Base-by-base conservation (phyloP, 352 stramenopile genomes). In the Phytopythium aichiense region DNA sequence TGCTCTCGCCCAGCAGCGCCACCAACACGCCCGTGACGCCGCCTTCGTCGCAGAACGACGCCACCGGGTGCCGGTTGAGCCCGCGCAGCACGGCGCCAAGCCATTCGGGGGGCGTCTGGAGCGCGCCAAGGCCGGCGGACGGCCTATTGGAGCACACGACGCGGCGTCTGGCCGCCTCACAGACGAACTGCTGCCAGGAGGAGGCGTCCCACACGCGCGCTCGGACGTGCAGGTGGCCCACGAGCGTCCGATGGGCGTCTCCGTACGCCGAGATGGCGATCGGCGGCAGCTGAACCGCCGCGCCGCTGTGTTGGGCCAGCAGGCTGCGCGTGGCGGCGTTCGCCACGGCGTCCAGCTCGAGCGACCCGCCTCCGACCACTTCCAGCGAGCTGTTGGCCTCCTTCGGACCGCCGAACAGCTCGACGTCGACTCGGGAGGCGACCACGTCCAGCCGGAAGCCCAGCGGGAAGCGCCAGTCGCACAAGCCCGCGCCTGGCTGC, bases 1-100 rank as follows among this genome's bases (percentile, higher is more conserved):
- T 66, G 30, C n/a, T 31, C 20, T 37, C 54, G 51, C 49, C 51
- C 16, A 84, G 55, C 33, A 88, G 63, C 11, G 57, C 51, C 5
- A 69, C 79, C 13, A 94, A 53, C 5, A 91, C 58, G 46, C 73
- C 67, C 20, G 72, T 84, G 23, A 94, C 70, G 5, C 85, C 85
- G 40, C 79, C 83, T 53, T 81, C 77, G 67, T 94, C 85, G 51
- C 76, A 91, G 30, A 94, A 80, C 0, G 77, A 89, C 22, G 85
- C 81, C 20, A 94, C 72, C 6, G 82, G 85, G 52, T 91, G 76
- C 9, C 85, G 81, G 30, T 89, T 90, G 16, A 94, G 68, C 6
- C 85, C 85, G 13, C 85, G 81, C 52, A 77, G 71, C 23, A 94
- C 48, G 7, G 85, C 81, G 6, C 79, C 79, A 50, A 86, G 85